Conservation (phyloP, 106 monocot species). For the Iris macrosiphon region DNA sequence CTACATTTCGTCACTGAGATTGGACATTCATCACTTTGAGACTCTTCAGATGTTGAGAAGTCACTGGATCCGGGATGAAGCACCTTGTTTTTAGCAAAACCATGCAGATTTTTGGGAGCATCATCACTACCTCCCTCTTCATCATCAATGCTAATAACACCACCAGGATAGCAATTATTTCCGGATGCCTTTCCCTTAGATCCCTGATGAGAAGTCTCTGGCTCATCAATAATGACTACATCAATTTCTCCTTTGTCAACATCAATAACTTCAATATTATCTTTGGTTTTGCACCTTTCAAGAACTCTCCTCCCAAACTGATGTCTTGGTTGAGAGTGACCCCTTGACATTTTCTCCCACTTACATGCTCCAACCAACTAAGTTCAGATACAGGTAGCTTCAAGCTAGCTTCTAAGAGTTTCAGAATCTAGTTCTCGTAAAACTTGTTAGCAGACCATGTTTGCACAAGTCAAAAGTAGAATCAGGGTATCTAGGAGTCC, state of each 20-base stretch:
- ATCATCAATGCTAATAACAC: conserved; percentile 71
- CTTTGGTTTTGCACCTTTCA: conserved; percentile 39
- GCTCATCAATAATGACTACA: conserved; percentile 33
- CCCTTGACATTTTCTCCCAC: conserved; percentile 47
- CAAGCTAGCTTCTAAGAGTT: too few relatives aligned
- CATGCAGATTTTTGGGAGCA: conserved; percentile 4
- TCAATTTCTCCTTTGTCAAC: conserved; percentile 33
- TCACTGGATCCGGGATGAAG: conserved; percentile 7
- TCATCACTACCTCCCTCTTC: conserved; percentile 37
- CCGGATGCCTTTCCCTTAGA: conserved; percentile 10
- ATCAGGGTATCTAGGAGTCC: too few relatives aligned
- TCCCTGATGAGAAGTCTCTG: conserved; percentile 20
- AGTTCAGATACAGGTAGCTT: too few relatives aligned
- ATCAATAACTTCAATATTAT: conserved; percentile 41
- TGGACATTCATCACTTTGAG: conserved; percentile 11
- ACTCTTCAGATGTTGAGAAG: conserved; percentile 13
- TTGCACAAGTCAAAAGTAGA: too few relatives aligned
- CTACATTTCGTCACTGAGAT: conserved; percentile 18
- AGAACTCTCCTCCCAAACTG: conserved; percentile 22
- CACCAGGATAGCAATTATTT: conserved; percentile 18
- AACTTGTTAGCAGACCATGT: too few relatives aligned
- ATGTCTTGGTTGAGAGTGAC: conserved; percentile 33
- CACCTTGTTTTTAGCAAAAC: not conserved
- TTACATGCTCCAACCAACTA: conserved; percentile 1
- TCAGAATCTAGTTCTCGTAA: too few relatives aligned